Evolutionary conservation across 495 filamentous ascomycete species (phyloP), one percentile per base, ranked within the genome.

Genomic region (Daldinia caldariorum): DNA sequence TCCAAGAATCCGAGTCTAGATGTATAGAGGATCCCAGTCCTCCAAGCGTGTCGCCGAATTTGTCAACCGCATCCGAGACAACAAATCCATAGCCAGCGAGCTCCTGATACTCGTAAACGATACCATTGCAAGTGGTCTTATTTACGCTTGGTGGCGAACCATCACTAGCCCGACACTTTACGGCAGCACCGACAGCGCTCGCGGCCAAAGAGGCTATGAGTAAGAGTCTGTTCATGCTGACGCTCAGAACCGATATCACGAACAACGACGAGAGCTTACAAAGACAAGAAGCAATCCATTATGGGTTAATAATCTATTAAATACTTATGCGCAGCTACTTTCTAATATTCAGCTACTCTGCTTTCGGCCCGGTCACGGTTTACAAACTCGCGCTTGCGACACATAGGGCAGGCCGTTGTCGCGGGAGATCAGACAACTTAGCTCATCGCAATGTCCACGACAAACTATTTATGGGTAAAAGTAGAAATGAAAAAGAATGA

Each of bases 41-140:
- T 50, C 87, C 89, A 6, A 94, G 71, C 0, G 91, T 94, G 75
- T 95, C 91, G 9, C 89, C 89, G 66, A 85, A 90, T 74, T 92
- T 88, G 80, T 94, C 92, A 5, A 81, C 76, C 14, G 84, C 85
- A 65, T 90, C 83, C 12, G 82, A 81, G 3, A 86, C 74, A 31
- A 94, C 72, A 64, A 82, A 86, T 4, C 92, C 90, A 69, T 89
- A 94, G 18, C 92, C 92, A 12, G 88, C 90, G 4, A 94, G 85
- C 49, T 87, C 83, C 61, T 90, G 79, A 77, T 93, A 93, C 12
- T 84, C 81, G 75, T 91, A 94, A 0, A 77, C 80, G 68, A 88
- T 81, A 37, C 89, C 87, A 63, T 86, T 87, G 74, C 92, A 94
- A 38, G 82, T 60, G 34, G 73, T 75, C 47, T 63, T 65, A 47